Evolutionary conservation across 2,329 filamentous ascomycete genomes (phyloP).

Genomic region (Venturia oleaginea): DNA sequence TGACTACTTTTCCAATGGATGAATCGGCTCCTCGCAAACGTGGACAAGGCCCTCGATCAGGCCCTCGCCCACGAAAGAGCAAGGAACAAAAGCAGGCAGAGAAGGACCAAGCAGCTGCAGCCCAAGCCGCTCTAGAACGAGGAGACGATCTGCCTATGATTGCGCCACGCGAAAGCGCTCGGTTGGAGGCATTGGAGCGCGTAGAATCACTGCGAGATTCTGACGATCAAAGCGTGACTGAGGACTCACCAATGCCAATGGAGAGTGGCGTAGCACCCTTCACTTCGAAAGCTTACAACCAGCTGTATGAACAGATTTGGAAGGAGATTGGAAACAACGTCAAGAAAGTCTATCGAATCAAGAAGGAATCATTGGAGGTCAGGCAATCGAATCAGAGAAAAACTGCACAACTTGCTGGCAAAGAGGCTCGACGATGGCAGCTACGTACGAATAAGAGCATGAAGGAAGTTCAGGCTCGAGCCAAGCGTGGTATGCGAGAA

Average conservation of each 20-base stretch:
- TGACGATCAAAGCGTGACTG: constrained; percentile 35
- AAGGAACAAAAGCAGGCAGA: constrained; percentile 63
- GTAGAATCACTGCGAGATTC: constrained; percentile 33
- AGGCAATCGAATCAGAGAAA: constrained; percentile 96
- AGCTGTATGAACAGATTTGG: constrained; percentile 96
- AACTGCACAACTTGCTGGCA: constrained; percentile 91
- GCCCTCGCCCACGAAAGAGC: constrained; percentile 74
- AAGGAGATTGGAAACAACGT: constrained; percentile 92
- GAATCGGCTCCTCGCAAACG: constrained; percentile 36
- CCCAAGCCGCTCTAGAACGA: constrained; percentile 73
- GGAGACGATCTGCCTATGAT: constrained; percentile 61
- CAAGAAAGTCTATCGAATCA: constrained; percentile 83
- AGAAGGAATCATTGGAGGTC: constrained; percentile 72
- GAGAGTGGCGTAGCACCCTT: constrained; percentile 39
- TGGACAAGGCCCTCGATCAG: constrained; percentile 42
- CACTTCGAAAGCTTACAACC: constrained; percentile 87
- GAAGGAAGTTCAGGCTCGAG: constrained; percentile 92
- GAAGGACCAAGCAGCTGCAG: constrained; percentile 72
- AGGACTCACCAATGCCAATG: constrained; percentile 23
- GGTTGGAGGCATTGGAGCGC: constrained; percentile 42
- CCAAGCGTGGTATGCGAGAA: constrained; percentile 97
- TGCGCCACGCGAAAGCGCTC: constrained; percentile 49
- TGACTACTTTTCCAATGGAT: constrained; percentile 68
- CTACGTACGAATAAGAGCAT: constrained; percentile 96
- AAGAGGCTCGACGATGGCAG: constrained; percentile 96